Percentiles rank a stretch among this genome's conserved stretches.
phyloP scores from a whole-genome alignment of 2,329 filamentous ascomycete genomes.

The Chalara sp. region DNA sequence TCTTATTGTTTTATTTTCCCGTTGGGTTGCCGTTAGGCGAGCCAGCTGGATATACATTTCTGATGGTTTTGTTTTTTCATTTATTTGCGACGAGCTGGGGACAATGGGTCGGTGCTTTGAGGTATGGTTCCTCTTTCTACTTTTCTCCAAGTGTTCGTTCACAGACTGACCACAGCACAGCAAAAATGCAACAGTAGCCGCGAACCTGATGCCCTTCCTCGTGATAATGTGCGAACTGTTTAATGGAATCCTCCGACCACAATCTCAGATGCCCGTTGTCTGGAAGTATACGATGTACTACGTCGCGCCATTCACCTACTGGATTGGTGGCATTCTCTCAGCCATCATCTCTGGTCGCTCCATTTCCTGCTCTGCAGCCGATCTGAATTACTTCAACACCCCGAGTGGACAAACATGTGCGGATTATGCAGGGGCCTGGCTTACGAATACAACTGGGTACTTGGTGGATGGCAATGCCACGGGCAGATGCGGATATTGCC shows the following conservation, averaged over 20 bases:
- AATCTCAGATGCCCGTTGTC: not conserved
- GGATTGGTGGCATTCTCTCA: not conserved
- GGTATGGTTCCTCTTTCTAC: not conserved
- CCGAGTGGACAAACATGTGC: not conserved
- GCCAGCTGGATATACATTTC: not conserved
- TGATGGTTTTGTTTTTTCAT: not conserved
- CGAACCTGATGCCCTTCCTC: not conserved
- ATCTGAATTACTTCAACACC: not conserved
- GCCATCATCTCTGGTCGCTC: not conserved
- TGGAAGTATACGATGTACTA: not conserved
- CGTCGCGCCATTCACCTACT: not conserved
- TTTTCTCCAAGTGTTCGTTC: no score
- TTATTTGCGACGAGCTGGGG: not conserved
- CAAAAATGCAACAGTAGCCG: not conserved
- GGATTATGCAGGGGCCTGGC: not conserved
- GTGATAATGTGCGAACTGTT: not conserved
- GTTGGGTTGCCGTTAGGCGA: not conserved
- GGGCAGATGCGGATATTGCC: not conserved
- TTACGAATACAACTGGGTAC: not conserved
- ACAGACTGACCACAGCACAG: not conserved
- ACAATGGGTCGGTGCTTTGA: not conserved
- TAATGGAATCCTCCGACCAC: not conserved
- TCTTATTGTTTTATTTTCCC: not conserved
- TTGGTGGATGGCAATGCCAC: not conserved
- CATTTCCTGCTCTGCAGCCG: not conserved